Evolutionary conservation across 2,329 filamentous ascomycete species (phyloP).

Genomic region (Clonostachys chloroleuca): DNA sequence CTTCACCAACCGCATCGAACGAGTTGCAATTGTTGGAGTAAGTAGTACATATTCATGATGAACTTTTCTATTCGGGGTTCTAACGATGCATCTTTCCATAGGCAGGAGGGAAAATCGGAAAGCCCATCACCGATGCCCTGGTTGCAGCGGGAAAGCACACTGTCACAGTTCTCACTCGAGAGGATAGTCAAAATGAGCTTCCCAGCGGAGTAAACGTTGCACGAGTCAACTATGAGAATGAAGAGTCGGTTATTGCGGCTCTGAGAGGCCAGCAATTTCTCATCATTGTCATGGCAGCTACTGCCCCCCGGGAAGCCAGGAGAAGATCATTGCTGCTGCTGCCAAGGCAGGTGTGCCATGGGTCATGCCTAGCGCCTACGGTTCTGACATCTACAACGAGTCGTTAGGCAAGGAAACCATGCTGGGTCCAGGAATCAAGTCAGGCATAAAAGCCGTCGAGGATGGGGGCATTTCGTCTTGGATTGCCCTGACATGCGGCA

Average conservation of each 20-base stretch:
- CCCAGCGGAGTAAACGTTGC: slow-evolving; percentile 35
- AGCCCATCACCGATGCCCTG: slow-evolving; percentile 31
- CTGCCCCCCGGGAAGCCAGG: slow-evolving; percentile 34
- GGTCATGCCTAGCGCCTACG: slow-evolving; percentile 44
- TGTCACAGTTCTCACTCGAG: slow-evolving; percentile 48
- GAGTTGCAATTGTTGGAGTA: slow-evolving; percentile 42
- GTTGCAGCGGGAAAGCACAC: slow-evolving; percentile 43
- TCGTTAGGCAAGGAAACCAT: slow-evolving; percentile 4
- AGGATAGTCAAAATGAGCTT: slow-evolving; percentile 29
- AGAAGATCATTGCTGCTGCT: slow-evolving; percentile 41
- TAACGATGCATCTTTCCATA: slow-evolving; percentile 1
- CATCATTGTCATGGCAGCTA: slow-evolving; percentile 40
- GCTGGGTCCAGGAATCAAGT: neutral
- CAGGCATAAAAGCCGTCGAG: slow-evolving; percentile 7
- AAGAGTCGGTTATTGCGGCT: slow-evolving; percentile 35
- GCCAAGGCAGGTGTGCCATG: slow-evolving; percentile 44
- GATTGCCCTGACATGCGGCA: slow-evolving; percentile 34
- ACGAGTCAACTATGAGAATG: slow-evolving; percentile 36
- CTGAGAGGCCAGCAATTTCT: slow-evolving; percentile 48
- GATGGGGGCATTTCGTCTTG: slow-evolving; percentile 25
- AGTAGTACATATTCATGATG: slow-evolving; percentile 12
- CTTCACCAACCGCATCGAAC: slow-evolving; percentile 34
- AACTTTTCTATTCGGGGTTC: neutral
- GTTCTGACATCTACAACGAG: slow-evolving; percentile 17
- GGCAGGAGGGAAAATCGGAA: slow-evolving; percentile 36